A percentile compares a stretch with the other conserved stretches of the same genome.
Conservation (phyloP, 2,329 filamentous ascomycete genomes). For the Aspergillus fijiensis region DNA sequence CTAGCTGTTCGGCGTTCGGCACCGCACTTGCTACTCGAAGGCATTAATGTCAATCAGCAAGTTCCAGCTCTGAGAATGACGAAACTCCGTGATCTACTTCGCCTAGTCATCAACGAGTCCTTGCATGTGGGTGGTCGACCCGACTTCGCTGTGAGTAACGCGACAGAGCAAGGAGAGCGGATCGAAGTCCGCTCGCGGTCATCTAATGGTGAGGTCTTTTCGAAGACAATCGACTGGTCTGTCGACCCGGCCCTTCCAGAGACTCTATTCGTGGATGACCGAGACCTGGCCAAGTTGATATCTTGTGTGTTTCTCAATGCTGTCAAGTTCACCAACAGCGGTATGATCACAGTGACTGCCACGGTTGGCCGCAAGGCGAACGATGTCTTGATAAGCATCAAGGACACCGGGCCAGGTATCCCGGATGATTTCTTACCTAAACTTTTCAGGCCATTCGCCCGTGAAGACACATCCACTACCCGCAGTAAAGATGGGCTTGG, state of each 20-base stretch:
- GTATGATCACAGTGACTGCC: slow-evolving; percentile 58
- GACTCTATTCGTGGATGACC: slow-evolving; percentile 56
- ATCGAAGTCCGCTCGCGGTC: slow-evolving; percentile 47
- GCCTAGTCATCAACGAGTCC: slow-evolving; percentile 49
- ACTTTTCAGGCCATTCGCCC: slow-evolving; percentile 68
- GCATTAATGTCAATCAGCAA: slow-evolving; percentile 33
- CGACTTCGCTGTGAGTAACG: slow-evolving; percentile 47
- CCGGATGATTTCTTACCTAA: slow-evolving; percentile 64
- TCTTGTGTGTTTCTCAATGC: slow-evolving; percentile 66
- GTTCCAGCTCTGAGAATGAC: slow-evolving; percentile 43
- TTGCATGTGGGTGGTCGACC: slow-evolving; percentile 50
- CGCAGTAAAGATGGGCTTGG: slow-evolving; percentile 67
- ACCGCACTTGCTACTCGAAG: slow-evolving; percentile 37
- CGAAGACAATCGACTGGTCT: slow-evolving; percentile 49
- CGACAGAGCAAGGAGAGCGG: slow-evolving; percentile 45
- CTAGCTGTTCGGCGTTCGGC: slow-evolving; percentile 38
- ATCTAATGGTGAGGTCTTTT: slow-evolving; percentile 46
- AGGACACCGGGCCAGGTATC: slow-evolving; percentile 68
- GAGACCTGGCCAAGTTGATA: slow-evolving; percentile 62
- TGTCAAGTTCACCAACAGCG: slow-evolving; percentile 68
- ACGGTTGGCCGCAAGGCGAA: slow-evolving; percentile 52
- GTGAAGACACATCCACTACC: slow-evolving; percentile 67
- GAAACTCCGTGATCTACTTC: slow-evolving; percentile 47
- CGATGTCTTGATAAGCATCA: slow-evolving; percentile 61
- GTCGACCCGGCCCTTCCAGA: slow-evolving; percentile 50